Base-by-base conservation (phyloP, 176 grass and related monocot genomes). In the Triticum monococcum region DNA sequence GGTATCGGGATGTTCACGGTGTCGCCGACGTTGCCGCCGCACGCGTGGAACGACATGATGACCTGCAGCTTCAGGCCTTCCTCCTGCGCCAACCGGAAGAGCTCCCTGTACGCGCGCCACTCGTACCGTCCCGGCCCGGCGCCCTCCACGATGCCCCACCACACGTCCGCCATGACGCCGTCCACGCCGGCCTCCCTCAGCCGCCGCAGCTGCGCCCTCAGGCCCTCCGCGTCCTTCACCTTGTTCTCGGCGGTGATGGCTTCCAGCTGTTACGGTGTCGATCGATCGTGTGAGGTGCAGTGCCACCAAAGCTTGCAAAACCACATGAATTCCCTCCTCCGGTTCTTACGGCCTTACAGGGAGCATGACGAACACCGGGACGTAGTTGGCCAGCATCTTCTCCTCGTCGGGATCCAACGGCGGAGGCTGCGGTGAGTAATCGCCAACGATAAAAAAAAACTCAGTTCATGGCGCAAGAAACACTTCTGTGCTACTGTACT, bases 1-100 rank as follows among this genome's bases (percentile, higher is more conserved):
- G 89, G 95, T 5, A 98, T 28, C 13, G 91, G 91, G 72, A 95
- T 86, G 74, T 20, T 79, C 12, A 89, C 80, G 67, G 28, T 77
- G 81, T 93, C 91, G 77, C 95, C 95, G 75, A 98, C n/a, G 65
- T 98, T 98, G 48, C 95, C 95, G 36, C 91, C 93, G 77, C 93
- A 98, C 25, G 83, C 87, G 83, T 98, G 95, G 88, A 95, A 98
- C 2, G 93, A 98, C 95, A 98, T 93, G 82, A 95, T 93, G 70
- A 83, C 87, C 81, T 95, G 91, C 87, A 98, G 26, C 79, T 92
- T 98, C 0, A 95, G 82, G 8, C 85, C 89, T 81, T 95, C 80
- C 32, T 67, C 91, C 66, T 80, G 73, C 13, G 86, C 86, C 87
- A 90, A 11, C 18, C 31, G 2, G 74, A 95, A 91, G 57, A 93